Evolutionary conservation across 352 stramenopile genomes (phyloP), one percentile per base, ranked within the genome.

Genomic region (Phytophthora hybrid): DNA sequence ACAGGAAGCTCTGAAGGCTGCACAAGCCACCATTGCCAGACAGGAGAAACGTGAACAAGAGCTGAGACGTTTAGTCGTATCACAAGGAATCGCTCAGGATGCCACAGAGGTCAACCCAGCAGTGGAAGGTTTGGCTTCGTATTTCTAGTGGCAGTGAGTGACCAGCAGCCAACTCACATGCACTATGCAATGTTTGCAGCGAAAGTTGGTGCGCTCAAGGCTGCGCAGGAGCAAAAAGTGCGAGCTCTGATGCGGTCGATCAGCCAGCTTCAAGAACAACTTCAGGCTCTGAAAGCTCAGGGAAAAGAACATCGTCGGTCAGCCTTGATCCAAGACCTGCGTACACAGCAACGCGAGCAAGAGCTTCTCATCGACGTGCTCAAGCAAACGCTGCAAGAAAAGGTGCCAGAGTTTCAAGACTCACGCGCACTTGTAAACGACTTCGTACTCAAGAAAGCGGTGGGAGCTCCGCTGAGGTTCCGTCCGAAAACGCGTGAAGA

Each of bases 241-340:
- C 83, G 87, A n/a, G 80, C 80, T 31, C 67, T 97, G 18, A 95
- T 97, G 91, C 89, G 88, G 57, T 95, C 85, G 49, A 95, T 98
- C 62, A 84, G 85, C 56, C 80, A 95, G 61, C 77, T 97, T 8
- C 90, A 95, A 54, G 82, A 93, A 18, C 86, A 97, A 63, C 59
- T 97, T 19, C 77, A 88, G 64, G 60, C 69, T 2, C 74, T 96
- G 9, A 95, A 91, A 69, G 67, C 88, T 13, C 89, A 97, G 63
- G 88, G 93, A 60, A 96, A 95, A 46, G 92, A 97, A 59, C 91
- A 97, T 63, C 84, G 92, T 9, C 82, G 91, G 3, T 97, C 90
- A 5, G 89, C 87, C 7, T 75, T 97, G 46, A 97, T 97, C 62
- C 89, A 95, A 66, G 85, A 82, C 23, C 74, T 97, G 29, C 80